Conservation (phyloP, 805 yeast genomes). For the Teunomyces tritomae region DNA sequence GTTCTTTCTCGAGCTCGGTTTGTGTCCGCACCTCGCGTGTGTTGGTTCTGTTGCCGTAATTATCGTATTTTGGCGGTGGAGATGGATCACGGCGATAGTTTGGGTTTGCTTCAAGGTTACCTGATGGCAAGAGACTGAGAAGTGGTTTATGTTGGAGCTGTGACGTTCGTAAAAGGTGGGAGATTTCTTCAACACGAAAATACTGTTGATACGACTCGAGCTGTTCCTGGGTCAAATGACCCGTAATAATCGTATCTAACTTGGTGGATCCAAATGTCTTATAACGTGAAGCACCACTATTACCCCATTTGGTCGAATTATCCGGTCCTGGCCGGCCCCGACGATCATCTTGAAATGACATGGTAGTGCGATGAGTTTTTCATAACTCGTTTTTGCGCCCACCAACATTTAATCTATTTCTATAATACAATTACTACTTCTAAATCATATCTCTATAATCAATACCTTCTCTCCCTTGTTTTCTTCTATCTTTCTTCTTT, state of each 20-base stretch:
- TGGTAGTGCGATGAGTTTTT: conserved; percentile 1
- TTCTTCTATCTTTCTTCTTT: too few species aligned
- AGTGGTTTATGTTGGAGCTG: conserved; percentile 29
- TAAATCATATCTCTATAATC: too few species aligned
- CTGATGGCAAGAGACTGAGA: conserved; percentile 50
- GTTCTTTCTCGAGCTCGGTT: conserved; percentile 68
- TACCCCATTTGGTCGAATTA: conserved; percentile 29
- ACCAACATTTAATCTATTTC: too few species aligned
- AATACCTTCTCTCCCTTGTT: too few species aligned
- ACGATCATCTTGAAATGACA: background rate
- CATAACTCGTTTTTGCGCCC: too few species aligned
- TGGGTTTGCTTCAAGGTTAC: conserved; percentile 23
- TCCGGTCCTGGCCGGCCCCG: conserved; percentile 1
- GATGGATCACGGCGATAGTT: conserved; percentile 63
- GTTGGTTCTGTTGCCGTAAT: conserved; percentile 77
- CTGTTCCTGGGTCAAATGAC: conserved; percentile 64
- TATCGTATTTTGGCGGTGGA: conserved; percentile 91
- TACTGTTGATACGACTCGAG: conserved; percentile 66
- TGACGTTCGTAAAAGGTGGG: conserved; percentile 47
- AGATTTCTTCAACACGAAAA: conserved; percentile 78
- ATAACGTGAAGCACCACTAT: conserved; percentile 27
- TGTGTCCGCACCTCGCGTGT: conserved; percentile 71
- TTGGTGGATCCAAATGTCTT: conserved; percentile 18
- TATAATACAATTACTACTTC: too few species aligned
- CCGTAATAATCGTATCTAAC: conserved; percentile 37